Evolutionary conservation across 257 asterid genomes (phyloP), one percentile per base, ranked within the genome.

Genomic region (Agastache rugosa): DNA sequence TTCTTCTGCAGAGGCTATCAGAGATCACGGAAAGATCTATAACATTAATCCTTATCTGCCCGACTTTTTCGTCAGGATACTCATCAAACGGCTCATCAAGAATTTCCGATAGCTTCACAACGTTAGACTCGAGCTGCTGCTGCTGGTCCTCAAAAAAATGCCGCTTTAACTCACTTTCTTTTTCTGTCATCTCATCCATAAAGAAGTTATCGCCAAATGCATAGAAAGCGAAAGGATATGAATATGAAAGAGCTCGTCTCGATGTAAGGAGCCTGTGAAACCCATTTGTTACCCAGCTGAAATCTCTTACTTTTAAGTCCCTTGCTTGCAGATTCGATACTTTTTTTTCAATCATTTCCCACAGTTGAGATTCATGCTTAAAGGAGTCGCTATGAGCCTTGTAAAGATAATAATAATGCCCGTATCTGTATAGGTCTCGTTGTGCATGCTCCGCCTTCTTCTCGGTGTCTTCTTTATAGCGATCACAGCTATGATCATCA

Each of bases 61-160:
- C 75, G 68, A 92, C 63, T 74, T 76, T 79, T 34, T 69, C 84
- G 69, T 86, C 93, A 35, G 64, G 41, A 56, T 82, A 87, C 75
- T 77, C 84, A 78, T 95, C 89, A 77, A 90, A 87, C 69, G 87
- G 93, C 83, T 88, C 96, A 88, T 89, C 96, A 19, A 95, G 86
- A 81, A 75, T 78, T 74, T 89, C 89, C 56, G 99, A 92, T 29
- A 95, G 85, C 83, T 89, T 92, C 87, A 92, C 99, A 20, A 95
- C 87, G 72, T 88, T 95, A 12, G 87, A 87, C 93, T 95, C 98
- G 4, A 95, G 96, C 82, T 92, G 99, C 86, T 92, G 97, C 78
- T 95, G 99, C 84, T 90, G 98, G 84, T 92, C 99, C 91, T 95
- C 99, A 34, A 95, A 95, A 77, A 90, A 84, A 83, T 92, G 75